Conservation (phyloP, 768 basidiomycete species). For the Suillus cothurnatus region DNA sequence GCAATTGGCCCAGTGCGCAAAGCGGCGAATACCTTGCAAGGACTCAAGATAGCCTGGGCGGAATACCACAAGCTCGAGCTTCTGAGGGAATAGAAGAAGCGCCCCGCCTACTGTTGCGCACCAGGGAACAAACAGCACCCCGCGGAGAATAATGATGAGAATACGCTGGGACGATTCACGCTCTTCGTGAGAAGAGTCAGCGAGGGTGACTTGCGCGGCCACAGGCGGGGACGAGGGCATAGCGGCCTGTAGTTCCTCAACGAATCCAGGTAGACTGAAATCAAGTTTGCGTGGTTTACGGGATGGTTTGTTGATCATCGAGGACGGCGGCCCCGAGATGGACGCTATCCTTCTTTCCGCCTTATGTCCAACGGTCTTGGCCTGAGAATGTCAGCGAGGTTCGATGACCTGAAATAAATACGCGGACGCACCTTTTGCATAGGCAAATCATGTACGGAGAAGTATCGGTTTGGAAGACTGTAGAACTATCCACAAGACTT, state of each 20-base stretch:
- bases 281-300: slow-evolving; percentile 15
- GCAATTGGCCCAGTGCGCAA: slow-evolving; percentile 40
- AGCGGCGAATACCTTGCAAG: slow-evolving; percentile 36
- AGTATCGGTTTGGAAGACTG: slow-evolving; percentile 31
- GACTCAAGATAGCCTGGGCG: slow-evolving; percentile 30
- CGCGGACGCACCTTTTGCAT: slow-evolving; percentile 16
- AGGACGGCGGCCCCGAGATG: slow-evolving; percentile 23
- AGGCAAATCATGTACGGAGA: slow-evolving; percentile 29
- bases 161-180: neutral
- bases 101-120: slow-evolving; percentile 36
- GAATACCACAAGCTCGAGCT: slow-evolving; percentile 32
- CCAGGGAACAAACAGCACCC: slow-evolving; percentile 37
- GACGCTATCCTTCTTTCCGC: slow-evolving; percentile 23
- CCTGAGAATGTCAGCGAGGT: neutral
- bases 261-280: slow-evolving; percentile 20
- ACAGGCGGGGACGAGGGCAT: slow-evolving; percentile 1
- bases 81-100: slow-evolving; percentile 31
- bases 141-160: slow-evolving; percentile 14
- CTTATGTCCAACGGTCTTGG: slow-evolving; percentile 18
- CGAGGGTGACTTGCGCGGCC: neutral
- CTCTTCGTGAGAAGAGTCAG: neutral
- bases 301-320: slow-evolving; percentile 6
- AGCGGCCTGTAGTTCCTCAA: neutral
- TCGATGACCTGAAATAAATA: neutral
- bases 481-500: slow-evolving; percentile 23